These are phyloP conservation scores for Epichloe scottii DNA, from an alignment of 2,329 filamentous ascomycete genomes.

Conservation along the genomic window DNA sequence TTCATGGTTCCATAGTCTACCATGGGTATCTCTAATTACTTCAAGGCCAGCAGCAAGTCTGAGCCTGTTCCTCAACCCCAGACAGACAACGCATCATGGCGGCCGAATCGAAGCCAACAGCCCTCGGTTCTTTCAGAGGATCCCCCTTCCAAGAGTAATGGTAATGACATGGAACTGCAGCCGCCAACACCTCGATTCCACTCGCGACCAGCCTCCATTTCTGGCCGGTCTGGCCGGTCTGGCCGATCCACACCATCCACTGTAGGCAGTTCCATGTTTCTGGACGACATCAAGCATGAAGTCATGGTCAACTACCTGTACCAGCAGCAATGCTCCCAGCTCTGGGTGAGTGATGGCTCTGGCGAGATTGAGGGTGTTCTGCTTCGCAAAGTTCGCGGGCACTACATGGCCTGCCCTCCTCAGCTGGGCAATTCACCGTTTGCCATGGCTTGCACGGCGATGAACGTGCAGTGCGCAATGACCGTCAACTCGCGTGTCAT, in stretches of 20 bases:
- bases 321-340: conserved; percentile 62
- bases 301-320: conserved; percentile 77
- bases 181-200: conserved; percentile 29
- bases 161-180: conserved; percentile 35
- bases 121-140: conserved; percentile 25
- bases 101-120: conserved; percentile 12
- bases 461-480: conserved; percentile 70
- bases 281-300: conserved; percentile 67
- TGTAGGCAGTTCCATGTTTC: conserved; percentile 37
- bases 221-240: conserved; percentile 33
- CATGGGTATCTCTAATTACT: conserved; percentile 53
- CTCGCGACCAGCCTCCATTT: conserved; percentile 26
- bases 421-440: conserved; percentile 50
- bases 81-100: conserved; percentile 10
- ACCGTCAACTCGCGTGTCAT: conserved; percentile 71
- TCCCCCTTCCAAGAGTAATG: conserved; percentile 14
- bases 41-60: conserved; percentile 33
- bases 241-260: conserved; percentile 28
- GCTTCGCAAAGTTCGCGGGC: conserved; percentile 52
- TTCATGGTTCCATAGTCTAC: conserved; percentile 6
- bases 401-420: conserved; percentile 63
- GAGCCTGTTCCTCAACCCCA: conserved; percentile 8
- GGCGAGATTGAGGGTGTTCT: conserved; percentile 62
- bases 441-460: conserved; percentile 49
- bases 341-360: conserved; percentile 61